Percentiles rank a stretch among this genome's conserved stretches.
Evolutionary conservation across 352 stramenopile genomes (phyloP).

Genomic region (Globisporangium paroecandrum): DNA sequence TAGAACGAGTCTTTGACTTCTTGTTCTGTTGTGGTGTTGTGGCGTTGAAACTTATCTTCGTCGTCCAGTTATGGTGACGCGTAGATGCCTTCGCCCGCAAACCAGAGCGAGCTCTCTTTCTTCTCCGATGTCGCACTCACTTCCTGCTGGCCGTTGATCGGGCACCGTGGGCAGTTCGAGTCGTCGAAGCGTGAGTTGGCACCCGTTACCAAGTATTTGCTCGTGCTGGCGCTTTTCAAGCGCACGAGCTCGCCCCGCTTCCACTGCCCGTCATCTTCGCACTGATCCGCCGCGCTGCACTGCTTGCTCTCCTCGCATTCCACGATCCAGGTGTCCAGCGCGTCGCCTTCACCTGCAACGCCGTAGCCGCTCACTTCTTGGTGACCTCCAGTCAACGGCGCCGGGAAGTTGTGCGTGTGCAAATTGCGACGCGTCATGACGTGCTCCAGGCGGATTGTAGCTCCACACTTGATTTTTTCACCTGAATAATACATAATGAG

Average conservation of each 20-base stretch:
- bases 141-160: constrained; percentile 86
- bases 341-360: constrained; percentile 72
- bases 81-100: constrained; percentile 82
- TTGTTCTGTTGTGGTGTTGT: too few relatives aligned
- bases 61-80: constrained; percentile 39
- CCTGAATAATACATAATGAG: constrained; percentile 21
- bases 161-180: constrained; percentile 76
- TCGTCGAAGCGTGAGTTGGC: constrained; percentile 60
- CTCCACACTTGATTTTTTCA: constrained; percentile 57
- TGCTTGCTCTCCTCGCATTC: constrained; percentile 73
- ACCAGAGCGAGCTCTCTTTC: constrained; percentile 65
- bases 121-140: constrained; percentile 56
- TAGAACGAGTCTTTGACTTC: constrained; percentile 2
- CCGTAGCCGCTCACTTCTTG: constrained; percentile 80
- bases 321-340: constrained; percentile 68
- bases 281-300: constrained; percentile 64
- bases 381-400: constrained; percentile 55
- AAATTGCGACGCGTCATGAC: constrained; percentile 72
- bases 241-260: constrained; percentile 73
- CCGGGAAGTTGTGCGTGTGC: constrained; percentile 70
- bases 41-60: too few relatives aligned
- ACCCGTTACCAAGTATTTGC: constrained; percentile 50
- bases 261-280: constrained; percentile 69
- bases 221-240: constrained; percentile 54
- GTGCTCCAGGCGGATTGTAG: constrained; percentile 72